Percentiles rank a stretch among this genome's conserved stretches.
Conservation (phyloP, 768 basidiomycete species). For the Amanita molliuscula region DNA sequence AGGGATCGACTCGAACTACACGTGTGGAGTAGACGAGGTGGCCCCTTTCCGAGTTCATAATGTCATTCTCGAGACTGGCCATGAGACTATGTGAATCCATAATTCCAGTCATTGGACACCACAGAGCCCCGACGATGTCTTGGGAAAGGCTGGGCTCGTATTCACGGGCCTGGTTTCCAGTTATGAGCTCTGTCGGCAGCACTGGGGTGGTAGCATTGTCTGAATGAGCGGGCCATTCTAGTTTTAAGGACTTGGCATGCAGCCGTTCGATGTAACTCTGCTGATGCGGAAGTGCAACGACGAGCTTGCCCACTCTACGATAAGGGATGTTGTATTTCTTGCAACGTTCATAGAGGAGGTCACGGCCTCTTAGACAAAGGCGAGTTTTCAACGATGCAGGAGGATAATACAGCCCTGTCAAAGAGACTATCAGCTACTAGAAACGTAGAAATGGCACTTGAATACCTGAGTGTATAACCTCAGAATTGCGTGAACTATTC, state of each 20-base stretch:
- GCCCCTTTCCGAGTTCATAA: conserved; percentile 57
- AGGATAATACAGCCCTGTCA: conserved; percentile 76
- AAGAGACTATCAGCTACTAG: neutral
- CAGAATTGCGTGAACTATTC: conserved; percentile 81
- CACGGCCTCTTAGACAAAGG: conserved; percentile 79
- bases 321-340: conserved; percentile 48
- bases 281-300: conserved; percentile 70
- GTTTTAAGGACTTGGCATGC: conserved; percentile 45
- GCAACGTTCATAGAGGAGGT: conserved; percentile 77
- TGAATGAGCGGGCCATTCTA: conserved; percentile 41
- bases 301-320: conserved; percentile 78
- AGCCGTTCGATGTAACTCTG: conserved; percentile 60
- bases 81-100: conserved; percentile 81
- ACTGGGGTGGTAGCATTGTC: conserved; percentile 20
- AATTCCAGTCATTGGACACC: conserved; percentile 85
- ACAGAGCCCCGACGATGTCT: conserved; percentile 63
- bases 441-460: neutral
- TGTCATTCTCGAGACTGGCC: conserved; percentile 74
- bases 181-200: conserved; percentile 60
- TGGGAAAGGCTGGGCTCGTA: conserved; percentile 78
- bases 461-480: conserved; percentile 86
- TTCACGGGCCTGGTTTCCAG: conserved; percentile 52
- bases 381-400: conserved; percentile 73
- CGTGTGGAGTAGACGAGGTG: conserved; percentile 69
- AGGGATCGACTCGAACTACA: conserved; percentile 79